A percentile compares a stretch with the other conserved stretches of the same genome.
phyloP scores from a whole-genome alignment of 768 basidiomycete species.

The Trametes sanguinea region DNA sequence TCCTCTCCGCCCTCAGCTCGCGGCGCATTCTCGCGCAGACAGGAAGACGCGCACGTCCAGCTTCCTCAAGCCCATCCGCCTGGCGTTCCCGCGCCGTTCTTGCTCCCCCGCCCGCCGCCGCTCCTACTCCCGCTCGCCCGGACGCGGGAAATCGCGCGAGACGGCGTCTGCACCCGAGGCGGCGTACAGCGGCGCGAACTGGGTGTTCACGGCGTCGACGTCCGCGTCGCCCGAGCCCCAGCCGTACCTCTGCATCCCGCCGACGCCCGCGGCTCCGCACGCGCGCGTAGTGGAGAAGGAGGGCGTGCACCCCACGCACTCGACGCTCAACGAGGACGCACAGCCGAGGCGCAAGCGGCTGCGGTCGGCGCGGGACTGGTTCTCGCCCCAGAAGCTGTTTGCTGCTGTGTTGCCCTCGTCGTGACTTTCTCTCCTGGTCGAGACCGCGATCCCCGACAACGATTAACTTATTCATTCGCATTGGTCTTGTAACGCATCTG shows the following conservation, averaged over 20 bases:
- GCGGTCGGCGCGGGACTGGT: conserved; percentile 39
- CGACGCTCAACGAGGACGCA: conserved; percentile 28
- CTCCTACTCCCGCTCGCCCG: conserved; percentile 22
- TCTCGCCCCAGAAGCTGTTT: conserved; percentile 36
- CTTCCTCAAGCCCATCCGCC: conserved; percentile 37
- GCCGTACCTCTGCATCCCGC: conserved; percentile 29
- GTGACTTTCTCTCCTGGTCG: conserved; percentile 22
- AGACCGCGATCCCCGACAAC: conserved; percentile 3
- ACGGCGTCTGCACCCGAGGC: conserved; percentile 20
- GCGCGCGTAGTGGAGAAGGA: conserved; percentile 16
- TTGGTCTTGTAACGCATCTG: conserved; percentile 12
- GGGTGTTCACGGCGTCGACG: conserved; percentile 27
- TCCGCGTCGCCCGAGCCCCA: conserved; percentile 24
- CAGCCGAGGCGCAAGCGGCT: conserved; percentile 34
- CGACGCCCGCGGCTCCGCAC: neutral
- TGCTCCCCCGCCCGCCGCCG: conserved; percentile 25
- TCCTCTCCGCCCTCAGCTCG: conserved; percentile 20
- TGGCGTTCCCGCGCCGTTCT: conserved; percentile 35
- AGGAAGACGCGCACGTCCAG: conserved; percentile 31
- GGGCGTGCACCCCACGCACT: conserved; percentile 20
- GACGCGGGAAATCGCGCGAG: conserved; percentile 20
- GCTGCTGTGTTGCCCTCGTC: conserved; percentile 33
- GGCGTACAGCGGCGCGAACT: conserved; percentile 18
- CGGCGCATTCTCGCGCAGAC: conserved; percentile 10
- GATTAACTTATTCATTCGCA: conserved; percentile 20